Percentiles rank a stretch among this genome's conserved stretches.
These are phyloP conservation scores for Colletotrichum sansevieriae DNA, from an alignment of 2,329 filamentous ascomycete genomes.

Conservation along the genomic window DNA sequence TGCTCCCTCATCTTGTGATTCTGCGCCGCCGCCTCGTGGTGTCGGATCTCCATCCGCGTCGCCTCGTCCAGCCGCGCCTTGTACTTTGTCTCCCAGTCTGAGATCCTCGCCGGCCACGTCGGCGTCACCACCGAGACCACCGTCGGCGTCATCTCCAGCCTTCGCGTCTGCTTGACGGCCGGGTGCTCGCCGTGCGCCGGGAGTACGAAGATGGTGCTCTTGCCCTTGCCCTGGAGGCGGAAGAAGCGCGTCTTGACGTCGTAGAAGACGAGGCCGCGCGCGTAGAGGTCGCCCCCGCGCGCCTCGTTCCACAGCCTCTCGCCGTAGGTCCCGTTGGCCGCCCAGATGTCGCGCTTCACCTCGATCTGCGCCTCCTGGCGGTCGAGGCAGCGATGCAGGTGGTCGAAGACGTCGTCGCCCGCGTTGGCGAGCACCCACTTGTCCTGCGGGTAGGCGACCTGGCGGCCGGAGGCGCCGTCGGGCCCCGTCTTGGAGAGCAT, in stretches of 20 bases:
- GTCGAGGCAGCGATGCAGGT: slow-evolving; percentile 63
- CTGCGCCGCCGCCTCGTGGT: slow-evolving; percentile 38
- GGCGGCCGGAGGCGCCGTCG: slow-evolving; percentile 64
- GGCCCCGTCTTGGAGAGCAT: slow-evolving; percentile 66
- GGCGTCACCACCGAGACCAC: slow-evolving; percentile 48
- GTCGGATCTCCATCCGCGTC: slow-evolving; percentile 27
- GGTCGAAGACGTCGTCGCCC: slow-evolving; percentile 63
- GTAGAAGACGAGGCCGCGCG: slow-evolving; percentile 61
- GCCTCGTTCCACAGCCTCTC: slow-evolving; percentile 51
- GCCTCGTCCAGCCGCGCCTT: slow-evolving; percentile 44
- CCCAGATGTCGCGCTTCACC: slow-evolving; percentile 51
- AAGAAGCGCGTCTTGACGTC: slow-evolving; percentile 66
- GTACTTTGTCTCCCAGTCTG: slow-evolving; percentile 47
- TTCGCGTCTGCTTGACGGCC: slow-evolving; percentile 56
- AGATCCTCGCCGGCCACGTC: slow-evolving; percentile 49
- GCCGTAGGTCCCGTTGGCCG: slow-evolving; percentile 56
- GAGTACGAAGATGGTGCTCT: slow-evolving; percentile 65
- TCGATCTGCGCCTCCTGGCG: slow-evolving; percentile 57
- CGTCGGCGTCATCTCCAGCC: slow-evolving; percentile 59
- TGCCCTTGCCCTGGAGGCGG: slow-evolving; percentile 60
- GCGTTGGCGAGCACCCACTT: slow-evolving; percentile 68
- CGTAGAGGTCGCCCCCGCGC: slow-evolving; percentile 48
- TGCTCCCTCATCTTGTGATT: slow-evolving; percentile 41
- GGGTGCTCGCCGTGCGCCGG: slow-evolving; percentile 64
- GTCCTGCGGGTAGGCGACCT: slow-evolving; percentile 68